Conservation (phyloP, 768 basidiomycete genomes). For the Dentipellis fragilis region DNA sequence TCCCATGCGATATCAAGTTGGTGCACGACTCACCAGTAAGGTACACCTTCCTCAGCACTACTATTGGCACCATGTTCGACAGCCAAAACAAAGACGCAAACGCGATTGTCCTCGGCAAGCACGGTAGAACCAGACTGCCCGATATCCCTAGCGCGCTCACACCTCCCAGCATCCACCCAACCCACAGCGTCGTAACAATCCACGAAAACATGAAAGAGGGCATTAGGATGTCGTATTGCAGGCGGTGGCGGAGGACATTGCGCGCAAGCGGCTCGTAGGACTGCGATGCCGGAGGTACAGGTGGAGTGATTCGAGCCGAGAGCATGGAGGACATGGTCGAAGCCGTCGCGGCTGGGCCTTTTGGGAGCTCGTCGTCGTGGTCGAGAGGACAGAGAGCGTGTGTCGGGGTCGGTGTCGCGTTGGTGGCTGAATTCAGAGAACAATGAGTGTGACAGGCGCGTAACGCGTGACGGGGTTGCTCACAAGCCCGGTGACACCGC, state of each 20-base stretch:
- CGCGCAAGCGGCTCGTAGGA: slow-evolving; percentile 61
- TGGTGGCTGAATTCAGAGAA: neutral
- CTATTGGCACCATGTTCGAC: slow-evolving; percentile 42
- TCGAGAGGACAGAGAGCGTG: neutral
- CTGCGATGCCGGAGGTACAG: slow-evolving; percentile 46
- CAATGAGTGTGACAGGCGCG: neutral
- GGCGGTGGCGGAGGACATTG: slow-evolving; percentile 48
- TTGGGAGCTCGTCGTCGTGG: neutral
- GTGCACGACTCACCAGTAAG: slow-evolving; percentile 39
- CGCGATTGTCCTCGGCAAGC: slow-evolving; percentile 27
- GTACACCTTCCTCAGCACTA: slow-evolving; percentile 48
- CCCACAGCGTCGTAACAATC: slow-evolving; percentile 29
- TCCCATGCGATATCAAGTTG: too few relatives aligned
- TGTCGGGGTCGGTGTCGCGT: neutral
- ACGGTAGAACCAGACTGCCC: slow-evolving; percentile 31
- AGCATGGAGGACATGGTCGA: slow-evolving; percentile 29
- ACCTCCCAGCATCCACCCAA: slow-evolving; percentile 34
- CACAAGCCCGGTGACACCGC: neutral
- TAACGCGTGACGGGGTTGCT: neutral
- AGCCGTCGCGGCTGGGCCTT: neutral
- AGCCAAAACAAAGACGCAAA: slow-evolving; percentile 37
- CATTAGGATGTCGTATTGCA: slow-evolving; percentile 43
- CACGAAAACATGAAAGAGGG: slow-evolving; percentile 41
- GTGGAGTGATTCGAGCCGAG: slow-evolving; percentile 38
- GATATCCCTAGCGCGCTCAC: slow-evolving; percentile 21